Evolutionary conservation across 2,329 filamentous ascomycete genomes (phyloP).

Genomic region (Penicillium polonicum): DNA sequence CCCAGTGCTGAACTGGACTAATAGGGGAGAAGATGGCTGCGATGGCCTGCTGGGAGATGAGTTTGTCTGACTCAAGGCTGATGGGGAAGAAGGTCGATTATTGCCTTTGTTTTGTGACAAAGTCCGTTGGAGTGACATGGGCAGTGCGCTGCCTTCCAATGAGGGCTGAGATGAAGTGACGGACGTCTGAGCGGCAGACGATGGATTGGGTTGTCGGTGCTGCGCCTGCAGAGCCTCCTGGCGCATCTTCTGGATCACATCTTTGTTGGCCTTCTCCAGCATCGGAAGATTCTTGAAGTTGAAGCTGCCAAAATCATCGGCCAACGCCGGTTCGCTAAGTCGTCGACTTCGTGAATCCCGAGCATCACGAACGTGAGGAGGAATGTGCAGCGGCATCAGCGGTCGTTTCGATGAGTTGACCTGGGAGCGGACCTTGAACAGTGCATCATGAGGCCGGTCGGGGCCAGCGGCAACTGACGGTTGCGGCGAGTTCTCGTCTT

Average conservation of each 20-base stretch:
- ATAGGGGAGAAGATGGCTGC: conserved; percentile 79
- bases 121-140: conserved; percentile 76
- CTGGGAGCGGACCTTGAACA: conserved; percentile 84
- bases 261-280: conserved; percentile 96
- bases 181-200: conserved; percentile 25
- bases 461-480: conserved; percentile 64
- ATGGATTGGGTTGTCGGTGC: conserved; percentile 47
- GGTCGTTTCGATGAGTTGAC: conserved; percentile 85
- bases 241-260: conserved; percentile 93
- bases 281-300: conserved; percentile 97
- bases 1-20: conserved; percentile 92
- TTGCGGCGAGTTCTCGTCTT: conserved; percentile 80
- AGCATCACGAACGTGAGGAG: conserved; percentile 88
- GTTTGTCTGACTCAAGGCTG: conserved; percentile 72
- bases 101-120: conserved; percentile 77
- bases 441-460: conserved; percentile 89
- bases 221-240: conserved; percentile 80
- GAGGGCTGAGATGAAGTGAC: conserved; percentile 48
- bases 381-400: conserved; percentile 93
- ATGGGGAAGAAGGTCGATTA: conserved; percentile 83
- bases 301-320: conserved; percentile 95
- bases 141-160: conserved; percentile 80
- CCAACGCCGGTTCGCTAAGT: conserved; percentile 81
- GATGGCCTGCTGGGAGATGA: conserved; percentile 86
- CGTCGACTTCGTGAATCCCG: conserved; percentile 84